phyloP scores from a whole-genome alignment of 2,329 filamentous ascomycete genomes.

The Amphichorda felina region DNA sequence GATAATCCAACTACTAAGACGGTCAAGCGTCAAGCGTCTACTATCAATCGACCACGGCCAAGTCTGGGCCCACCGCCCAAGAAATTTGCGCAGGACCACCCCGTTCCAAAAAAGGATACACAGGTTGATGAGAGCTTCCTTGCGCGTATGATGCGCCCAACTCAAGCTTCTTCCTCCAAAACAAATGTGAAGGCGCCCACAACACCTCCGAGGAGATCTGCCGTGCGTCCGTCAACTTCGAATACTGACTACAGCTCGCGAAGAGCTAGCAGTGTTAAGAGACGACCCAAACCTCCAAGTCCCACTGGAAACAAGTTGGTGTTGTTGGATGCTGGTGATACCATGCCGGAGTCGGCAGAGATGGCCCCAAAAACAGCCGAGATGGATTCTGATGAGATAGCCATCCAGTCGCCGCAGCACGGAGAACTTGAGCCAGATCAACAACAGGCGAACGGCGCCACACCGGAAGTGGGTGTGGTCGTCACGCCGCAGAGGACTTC shows the following conservation, averaged over 20 bases:
- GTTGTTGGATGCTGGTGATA: too few species aligned
- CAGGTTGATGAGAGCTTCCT: conserved; percentile 60
- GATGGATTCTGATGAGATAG: too few species aligned
- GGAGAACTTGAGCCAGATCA: too few species aligned
- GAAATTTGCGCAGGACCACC: conserved; percentile 33
- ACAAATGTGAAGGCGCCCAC: conserved; percentile 46
- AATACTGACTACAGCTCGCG: conserved; percentile 8
- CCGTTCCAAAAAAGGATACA: conserved; percentile 33
- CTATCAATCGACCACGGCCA: conserved; percentile 28
- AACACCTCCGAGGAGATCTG: conserved; percentile 32
- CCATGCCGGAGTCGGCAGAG: too few species aligned
- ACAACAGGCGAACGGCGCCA: too few species aligned
- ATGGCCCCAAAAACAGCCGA: too few species aligned
- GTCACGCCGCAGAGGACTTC: too few species aligned
- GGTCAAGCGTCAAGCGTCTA: conserved; percentile 32
- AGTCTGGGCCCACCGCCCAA: conserved; percentile 49
- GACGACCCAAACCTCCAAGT: not conserved
- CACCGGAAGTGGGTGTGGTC: too few species aligned
- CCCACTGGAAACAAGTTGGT: not conserved
- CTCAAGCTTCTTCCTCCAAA: conserved; percentile 56
- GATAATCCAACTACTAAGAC: conserved; percentile 12
- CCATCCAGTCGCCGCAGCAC: too few species aligned
- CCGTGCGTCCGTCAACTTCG: conserved; percentile 10
- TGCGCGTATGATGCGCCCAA: conserved; percentile 74
- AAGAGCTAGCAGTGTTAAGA: conserved; percentile 12